Conservation (phyloP, 78 protist genomes). For the Protostelium mycophagum region DNA sequence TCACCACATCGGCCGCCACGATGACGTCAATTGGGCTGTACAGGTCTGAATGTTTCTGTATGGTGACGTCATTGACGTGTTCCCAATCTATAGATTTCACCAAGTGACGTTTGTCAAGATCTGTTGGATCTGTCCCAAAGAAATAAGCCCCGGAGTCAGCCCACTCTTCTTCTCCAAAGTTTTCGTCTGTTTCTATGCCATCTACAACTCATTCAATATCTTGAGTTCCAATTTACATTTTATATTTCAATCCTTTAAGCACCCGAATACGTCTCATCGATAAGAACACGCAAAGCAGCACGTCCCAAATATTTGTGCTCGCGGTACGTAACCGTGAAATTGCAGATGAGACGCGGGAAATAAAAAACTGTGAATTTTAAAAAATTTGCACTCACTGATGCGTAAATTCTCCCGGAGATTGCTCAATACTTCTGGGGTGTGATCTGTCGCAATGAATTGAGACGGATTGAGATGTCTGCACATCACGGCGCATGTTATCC, state of each 20-base stretch:
- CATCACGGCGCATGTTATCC: background rate
- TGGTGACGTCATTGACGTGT: background rate
- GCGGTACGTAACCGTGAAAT: no score
- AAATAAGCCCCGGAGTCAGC: background rate
- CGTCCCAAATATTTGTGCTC: no score
- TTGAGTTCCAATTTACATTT: no score
- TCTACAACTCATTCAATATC: background rate
- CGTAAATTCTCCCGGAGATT: background rate
- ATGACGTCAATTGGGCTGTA: background rate
- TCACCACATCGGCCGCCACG: slow-evolving; percentile 3
- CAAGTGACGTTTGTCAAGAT: background rate
- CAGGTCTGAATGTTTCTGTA: background rate
- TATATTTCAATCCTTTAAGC: no score
- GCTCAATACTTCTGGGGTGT: background rate
- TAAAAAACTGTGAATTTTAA: no score
- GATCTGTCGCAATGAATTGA: background rate
- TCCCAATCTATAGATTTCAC: background rate
- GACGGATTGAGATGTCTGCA: background rate
- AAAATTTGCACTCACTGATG: background rate
- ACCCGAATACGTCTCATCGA: no score
- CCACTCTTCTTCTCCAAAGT: background rate
- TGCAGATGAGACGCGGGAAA: background rate
- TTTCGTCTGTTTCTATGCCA: background rate
- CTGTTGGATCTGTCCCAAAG: background rate
- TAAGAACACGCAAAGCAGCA: no score